These are phyloP conservation scores for Exophiala lecanii-corni DNA, from an alignment of 2,329 filamentous ascomycete species.

Conservation along the genomic window DNA sequence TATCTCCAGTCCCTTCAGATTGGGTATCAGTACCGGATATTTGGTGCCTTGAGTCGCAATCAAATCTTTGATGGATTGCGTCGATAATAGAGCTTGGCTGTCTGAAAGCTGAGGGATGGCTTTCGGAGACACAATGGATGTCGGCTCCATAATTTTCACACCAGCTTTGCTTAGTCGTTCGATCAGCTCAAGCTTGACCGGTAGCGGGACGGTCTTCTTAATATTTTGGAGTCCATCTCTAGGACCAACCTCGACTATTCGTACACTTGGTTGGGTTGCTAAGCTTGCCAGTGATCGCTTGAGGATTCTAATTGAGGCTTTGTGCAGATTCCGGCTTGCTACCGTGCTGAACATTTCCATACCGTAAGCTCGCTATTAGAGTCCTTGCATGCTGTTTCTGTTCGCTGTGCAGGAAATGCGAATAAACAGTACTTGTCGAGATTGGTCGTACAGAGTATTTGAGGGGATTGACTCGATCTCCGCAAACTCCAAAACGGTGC, in stretches of 20 bases:
- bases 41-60: slow-evolving; percentile 2
- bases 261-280: slow-evolving; percentile 30
- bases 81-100: slow-evolving; percentile 27
- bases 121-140: slow-evolving; percentile 77
- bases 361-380: too few relatives aligned
- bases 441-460: too few relatives aligned
- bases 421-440: too few relatives aligned
- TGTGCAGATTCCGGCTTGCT: too few relatives aligned
- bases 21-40: slow-evolving; percentile 39
- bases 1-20: slow-evolving; percentile 49
- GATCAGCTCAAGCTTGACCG: slow-evolving; percentile 73
- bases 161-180: slow-evolving; percentile 64
- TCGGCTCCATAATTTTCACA: slow-evolving; percentile 69
- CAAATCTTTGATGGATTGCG: slow-evolving; percentile 2
- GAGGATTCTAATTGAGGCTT: too few relatives aligned
- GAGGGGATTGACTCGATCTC: too few relatives aligned
- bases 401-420: too few relatives aligned
- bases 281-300: neutral
- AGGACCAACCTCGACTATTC: slow-evolving; percentile 77
- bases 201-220: slow-evolving; percentile 63
- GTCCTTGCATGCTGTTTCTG: too few relatives aligned
- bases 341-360: too few relatives aligned
- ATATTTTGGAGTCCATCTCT: slow-evolving; percentile 86
- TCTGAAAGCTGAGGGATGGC: slow-evolving; percentile 71
- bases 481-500: too few relatives aligned